Percentiles rank a stretch among this genome's conserved stretches.
Conservation (phyloP, 768 basidiomycete genomes). For the Kwoniella mangroviensis region DNA sequence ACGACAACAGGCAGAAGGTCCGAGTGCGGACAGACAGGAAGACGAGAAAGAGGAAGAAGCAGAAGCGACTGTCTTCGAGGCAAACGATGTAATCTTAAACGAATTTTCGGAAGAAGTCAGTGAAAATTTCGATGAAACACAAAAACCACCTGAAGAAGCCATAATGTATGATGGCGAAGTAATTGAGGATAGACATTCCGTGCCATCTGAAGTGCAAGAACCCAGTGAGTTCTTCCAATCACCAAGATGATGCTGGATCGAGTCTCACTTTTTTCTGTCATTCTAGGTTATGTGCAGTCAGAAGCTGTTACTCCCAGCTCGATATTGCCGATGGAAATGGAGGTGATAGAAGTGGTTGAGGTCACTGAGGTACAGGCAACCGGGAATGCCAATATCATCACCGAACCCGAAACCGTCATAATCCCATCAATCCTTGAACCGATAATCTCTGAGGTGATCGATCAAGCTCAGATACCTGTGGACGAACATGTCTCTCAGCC, state of each 20-base stretch:
- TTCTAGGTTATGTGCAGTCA: not conserved
- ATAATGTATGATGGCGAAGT: slow-evolving; percentile 24
- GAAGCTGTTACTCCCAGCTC: not conserved
- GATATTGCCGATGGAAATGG: not conserved
- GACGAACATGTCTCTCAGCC: not conserved
- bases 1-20: not conserved
- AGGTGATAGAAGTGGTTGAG: slow-evolving; percentile 5
- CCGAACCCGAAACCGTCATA: not conserved
- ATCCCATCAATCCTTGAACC: not conserved
- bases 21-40: not conserved
- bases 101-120: not conserved
- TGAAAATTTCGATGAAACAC: not conserved
- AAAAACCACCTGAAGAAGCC: slow-evolving; percentile 1
- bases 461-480: not conserved
- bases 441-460: not conserved
- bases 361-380: not conserved
- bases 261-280: not conserved
- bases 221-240: not conserved
- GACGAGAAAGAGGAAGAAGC: slow-evolving; percentile 4
- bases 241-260: not conserved
- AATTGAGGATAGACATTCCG: slow-evolving; percentile 12
- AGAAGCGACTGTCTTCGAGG: slow-evolving; percentile 9
- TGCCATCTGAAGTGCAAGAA: not conserved
- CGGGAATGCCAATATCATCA: too few species aligned
- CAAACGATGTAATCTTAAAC: not conserved